phyloP scores from a whole-genome alignment of 306 rosid genomes.

The Glycine soja region DNA sequence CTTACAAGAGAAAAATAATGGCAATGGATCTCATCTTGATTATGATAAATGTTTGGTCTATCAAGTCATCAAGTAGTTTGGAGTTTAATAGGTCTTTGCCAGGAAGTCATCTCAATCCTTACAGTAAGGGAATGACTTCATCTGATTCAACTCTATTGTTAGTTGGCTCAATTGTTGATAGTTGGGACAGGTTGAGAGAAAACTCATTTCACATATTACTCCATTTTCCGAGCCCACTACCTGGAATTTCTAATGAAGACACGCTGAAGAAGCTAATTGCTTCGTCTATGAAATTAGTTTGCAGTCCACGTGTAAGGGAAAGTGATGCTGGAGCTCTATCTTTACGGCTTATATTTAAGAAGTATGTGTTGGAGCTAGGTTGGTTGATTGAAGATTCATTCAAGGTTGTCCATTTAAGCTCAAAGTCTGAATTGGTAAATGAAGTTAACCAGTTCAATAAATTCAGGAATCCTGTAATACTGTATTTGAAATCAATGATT shows the following conservation, averaged over 20 bases:
- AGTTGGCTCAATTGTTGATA: slow-evolving; percentile 93
- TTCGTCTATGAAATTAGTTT: slow-evolving; percentile 88
- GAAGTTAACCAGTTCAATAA: slow-evolving; percentile 51
- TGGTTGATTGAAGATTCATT: slow-evolving; percentile 71
- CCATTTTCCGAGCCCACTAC: slow-evolving; percentile 92
- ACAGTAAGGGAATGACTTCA: slow-evolving; percentile 74
- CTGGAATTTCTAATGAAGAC: slow-evolving; percentile 81
- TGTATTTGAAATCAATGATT: slow-evolving; percentile 78
- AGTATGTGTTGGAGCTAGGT: slow-evolving; percentile 87
- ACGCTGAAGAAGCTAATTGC: slow-evolving; percentile 65
- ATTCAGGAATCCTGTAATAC: slow-evolving; percentile 63
- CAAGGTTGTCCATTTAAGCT: slow-evolving; percentile 53
- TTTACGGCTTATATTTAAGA: slow-evolving; percentile 83
- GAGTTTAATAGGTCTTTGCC: slow-evolving; percentile 46
- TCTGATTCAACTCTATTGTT: slow-evolving; percentile 82
- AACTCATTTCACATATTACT: slow-evolving; percentile 85
- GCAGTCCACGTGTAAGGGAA: slow-evolving; percentile 98
- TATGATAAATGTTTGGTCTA: slow-evolving; percentile 89
- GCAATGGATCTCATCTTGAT: slow-evolving; percentile 84
- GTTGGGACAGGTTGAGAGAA: slow-evolving; percentile 98
- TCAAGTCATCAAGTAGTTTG: slow-evolving; percentile 61
- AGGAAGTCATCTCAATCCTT: slow-evolving; percentile 68
- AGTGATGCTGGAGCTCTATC: slow-evolving; percentile 97
- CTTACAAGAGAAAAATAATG: slow-evolving; percentile 97
- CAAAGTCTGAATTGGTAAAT: slow-evolving; percentile 53